Evolutionary conservation across 495 filamentous ascomycete genomes (phyloP), one percentile per base, ranked within the genome.

Genomic region (Penicillium diatomitis): DNA sequence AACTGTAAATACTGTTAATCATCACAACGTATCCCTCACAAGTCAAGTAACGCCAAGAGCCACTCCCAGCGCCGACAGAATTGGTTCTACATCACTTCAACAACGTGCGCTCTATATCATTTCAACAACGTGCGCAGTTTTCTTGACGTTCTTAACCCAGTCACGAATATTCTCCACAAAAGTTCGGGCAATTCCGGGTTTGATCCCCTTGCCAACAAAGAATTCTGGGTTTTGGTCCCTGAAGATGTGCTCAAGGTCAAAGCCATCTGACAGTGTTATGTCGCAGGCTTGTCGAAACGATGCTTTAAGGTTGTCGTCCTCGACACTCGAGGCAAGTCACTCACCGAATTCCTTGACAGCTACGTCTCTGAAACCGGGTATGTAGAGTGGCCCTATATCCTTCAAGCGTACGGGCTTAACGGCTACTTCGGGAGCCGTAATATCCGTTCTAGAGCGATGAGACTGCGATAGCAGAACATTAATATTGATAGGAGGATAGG

Each of bases 191-290:
- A 48, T 47, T 48, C 61, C 58, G 10, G 33, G 38, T 43, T 51
- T 46, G 32, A 50, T 34, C 33, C 52, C 52, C 12, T 54, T 47
- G 35, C 52, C 39, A 20, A 52, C 48, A 38, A 66, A 60, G 37
- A 61, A 61, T 4, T 46, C 39, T 33, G 58, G 53, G 35, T 65
- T 44, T 51, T 48, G 53, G 54, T 64, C 50, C 37, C 47, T 42
- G 33, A 50, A 49, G 29, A 64, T 56, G 40, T 57, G 61, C 41
- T 61, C 46, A 37, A 67, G 51, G 27, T 59, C 57, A 35, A 64
- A 47, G n/a, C 51, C 39, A 46, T 61, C 44, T 33, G 49, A 41
- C 0, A 57, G 49, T 11, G 50, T 55, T 5, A 65, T 8, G 31
- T 58, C 45, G 36, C 52, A 58, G 9, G 56, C 51, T 50, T 57